Percentiles rank a stretch among this genome's conserved stretches.
These are phyloP conservation scores for Phyllostachys edulis DNA, from an alignment of 176 grass and related monocot genomes.

Conservation along the genomic window DNA sequence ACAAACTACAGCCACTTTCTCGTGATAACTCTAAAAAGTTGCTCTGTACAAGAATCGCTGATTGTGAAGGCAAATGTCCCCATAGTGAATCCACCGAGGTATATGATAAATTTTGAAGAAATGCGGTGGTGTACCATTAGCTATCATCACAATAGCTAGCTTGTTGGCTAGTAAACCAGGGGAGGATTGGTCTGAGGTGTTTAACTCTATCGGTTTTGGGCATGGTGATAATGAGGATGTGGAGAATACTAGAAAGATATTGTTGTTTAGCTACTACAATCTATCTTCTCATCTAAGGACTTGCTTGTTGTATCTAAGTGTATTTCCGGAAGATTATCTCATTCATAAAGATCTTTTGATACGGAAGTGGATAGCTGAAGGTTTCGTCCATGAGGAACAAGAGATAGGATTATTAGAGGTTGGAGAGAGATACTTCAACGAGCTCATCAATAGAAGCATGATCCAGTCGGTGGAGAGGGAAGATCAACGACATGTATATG, in stretches of 20 bases:
- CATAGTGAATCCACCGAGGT: neutral
- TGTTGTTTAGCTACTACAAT: constrained; percentile 8
- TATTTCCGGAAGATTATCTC: too few relatives aligned
- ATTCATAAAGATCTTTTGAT: too few relatives aligned
- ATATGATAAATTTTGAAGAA: neutral
- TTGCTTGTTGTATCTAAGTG: too few relatives aligned
- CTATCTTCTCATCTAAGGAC: too few relatives aligned
- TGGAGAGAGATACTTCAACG: neutral
- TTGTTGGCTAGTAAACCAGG: neutral
- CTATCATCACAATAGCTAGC: constrained; percentile 9
- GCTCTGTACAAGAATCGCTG: neutral
- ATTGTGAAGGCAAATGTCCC: too few relatives aligned
- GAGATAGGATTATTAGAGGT: too few relatives aligned
- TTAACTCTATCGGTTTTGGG: neutral
- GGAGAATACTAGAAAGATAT: neutral
- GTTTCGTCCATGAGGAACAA: too few relatives aligned
- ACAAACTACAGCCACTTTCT: neutral
- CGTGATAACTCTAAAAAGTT: neutral
- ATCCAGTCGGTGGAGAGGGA: neutral
- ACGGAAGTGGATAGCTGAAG: too few relatives aligned
- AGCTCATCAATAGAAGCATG: constrained; percentile 25
- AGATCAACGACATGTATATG: rapidly evolving
- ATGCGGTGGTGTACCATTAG: constrained; percentile 11
- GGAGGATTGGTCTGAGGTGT: neutral
- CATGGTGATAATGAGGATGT: neutral